Base-by-base conservation (phyloP, 345 rosid genomes). In the Brassica carinata region DNA sequence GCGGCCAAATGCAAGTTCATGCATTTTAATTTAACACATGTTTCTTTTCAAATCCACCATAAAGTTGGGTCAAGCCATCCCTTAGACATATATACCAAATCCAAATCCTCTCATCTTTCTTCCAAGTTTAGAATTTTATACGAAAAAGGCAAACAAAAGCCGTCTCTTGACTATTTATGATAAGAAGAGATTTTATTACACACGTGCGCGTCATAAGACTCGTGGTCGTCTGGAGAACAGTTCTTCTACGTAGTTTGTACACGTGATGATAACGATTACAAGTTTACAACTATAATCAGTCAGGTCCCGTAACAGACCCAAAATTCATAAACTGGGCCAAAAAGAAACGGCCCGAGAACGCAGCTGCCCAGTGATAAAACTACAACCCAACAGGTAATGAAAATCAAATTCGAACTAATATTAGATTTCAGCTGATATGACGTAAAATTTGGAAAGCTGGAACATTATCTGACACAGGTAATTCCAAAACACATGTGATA, bases 401-500 rank as follows among this genome's bases (percentile, higher is more conserved):
- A 29, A 13, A 27, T 57, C 23, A 62, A 1, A 71, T 51, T 15
- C 48, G 48, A 77, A 27, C 45, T 5, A 8, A 11, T 23, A 10
- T 27, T 3, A 10, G 17, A 61, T 29, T 17, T 27, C 19, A 27
- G 14, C 29, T 18, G 5, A 33, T 3, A 9, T 43, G n/a, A 58
- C 10, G 6, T 34, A 0, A 29, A 78, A 48, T 14, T 63, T 64
- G 67, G 36, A 29, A 63, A 4, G 38, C 1, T 23, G 63, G 45
- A 57, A 43, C 40, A 73, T 30, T 11, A 31, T 30, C 14, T 38
- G 43, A 72, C 48, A 55, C 69, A 59, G 4, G 34, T 59, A 45
- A 59, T 4, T 79, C 74, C 83, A 79, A 73, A 73, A n/a, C 0
- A 79, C 83, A 79, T 66, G 82, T 79, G 78, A 67, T 23, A 34